A percentile compares a stretch with the other conserved stretches of the same genome.
phyloP scores from a whole-genome alignment of 371 early-diverging fungal species.

The Lichtheimia corymbifera region DNA sequence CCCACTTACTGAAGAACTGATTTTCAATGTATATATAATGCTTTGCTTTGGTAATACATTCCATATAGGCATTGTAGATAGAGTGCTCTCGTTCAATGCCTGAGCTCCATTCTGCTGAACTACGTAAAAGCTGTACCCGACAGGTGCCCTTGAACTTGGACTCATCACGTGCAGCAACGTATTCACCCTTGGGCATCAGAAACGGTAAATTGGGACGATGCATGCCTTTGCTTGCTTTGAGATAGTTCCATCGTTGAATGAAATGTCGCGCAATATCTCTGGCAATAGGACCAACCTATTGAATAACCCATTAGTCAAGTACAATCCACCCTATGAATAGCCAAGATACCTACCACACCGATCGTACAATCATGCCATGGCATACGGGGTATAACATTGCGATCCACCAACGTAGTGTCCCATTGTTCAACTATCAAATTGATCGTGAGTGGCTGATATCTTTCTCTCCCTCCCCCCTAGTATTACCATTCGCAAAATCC shows the following conservation, averaged over 20 bases:
- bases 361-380: slow-evolving; percentile 94
- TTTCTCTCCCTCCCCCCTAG: slow-evolving; percentile 44
- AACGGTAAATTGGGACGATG: slow-evolving; percentile 66
- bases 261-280: slow-evolving; percentile 91
- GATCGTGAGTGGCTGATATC: neutral
- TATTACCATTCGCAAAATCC: slow-evolving; percentile 83
- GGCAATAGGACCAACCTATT: slow-evolving; percentile 72
- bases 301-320: slow-evolving; percentile 9
- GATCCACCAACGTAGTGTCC: slow-evolving; percentile 55
- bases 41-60: slow-evolving; percentile 75
- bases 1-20: slow-evolving; percentile 80
- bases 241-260: slow-evolving; percentile 91
- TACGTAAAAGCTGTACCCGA: slow-evolving; percentile 70
- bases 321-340: neutral
- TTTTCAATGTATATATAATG: slow-evolving; percentile 94
- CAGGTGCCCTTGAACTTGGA: slow-evolving; percentile 63
- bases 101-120: slow-evolving; percentile 69
- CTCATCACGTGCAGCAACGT: slow-evolving; percentile 68
- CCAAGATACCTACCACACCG: slow-evolving; percentile 48
- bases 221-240: slow-evolving; percentile 72
- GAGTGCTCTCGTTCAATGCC: slow-evolving; percentile 65
- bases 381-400: slow-evolving; percentile 76
- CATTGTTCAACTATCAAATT: slow-evolving; percentile 47
- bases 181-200: slow-evolving; percentile 79
- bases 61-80: slow-evolving; percentile 84